Conservation (phyloP, 192 early-diverging fungal genomes). For the Ramicandelaber brevisporus region DNA sequence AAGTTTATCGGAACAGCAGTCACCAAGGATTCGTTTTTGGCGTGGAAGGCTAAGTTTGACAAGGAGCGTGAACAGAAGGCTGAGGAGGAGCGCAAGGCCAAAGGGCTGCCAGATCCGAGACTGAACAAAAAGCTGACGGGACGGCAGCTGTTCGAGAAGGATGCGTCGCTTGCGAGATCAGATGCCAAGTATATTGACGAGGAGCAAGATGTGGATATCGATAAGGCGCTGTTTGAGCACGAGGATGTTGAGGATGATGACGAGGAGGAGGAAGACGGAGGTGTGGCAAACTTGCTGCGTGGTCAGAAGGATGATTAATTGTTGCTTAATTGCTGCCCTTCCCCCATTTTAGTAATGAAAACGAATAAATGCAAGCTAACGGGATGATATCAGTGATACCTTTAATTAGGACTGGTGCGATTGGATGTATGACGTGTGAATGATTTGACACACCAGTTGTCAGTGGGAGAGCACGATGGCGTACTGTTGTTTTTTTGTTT, state of each 20-base stretch:
- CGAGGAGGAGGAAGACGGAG: slow-evolving; percentile 32
- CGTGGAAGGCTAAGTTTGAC: slow-evolving; percentile 62
- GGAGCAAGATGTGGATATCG: slow-evolving; percentile 68
- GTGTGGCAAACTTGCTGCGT: slow-evolving; percentile 11
- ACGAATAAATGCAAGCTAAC: too few relatives aligned
- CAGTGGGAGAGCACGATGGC: too few relatives aligned
- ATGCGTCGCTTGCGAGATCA: slow-evolving; percentile 55
- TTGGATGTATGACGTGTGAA: too few relatives aligned
- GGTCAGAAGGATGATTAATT: too few relatives aligned
- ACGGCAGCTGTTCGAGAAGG: slow-evolving; percentile 76
- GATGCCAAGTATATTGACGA: slow-evolving; percentile 63
- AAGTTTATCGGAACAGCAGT: slow-evolving; percentile 65
- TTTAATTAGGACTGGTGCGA: too few relatives aligned
- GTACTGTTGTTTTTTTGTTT: too few relatives aligned
- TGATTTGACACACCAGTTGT: too few relatives aligned
- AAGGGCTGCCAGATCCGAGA: slow-evolving; percentile 16
- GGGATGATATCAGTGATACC: too few relatives aligned
- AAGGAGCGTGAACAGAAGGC: slow-evolving; percentile 31
- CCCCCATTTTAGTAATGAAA: too few relatives aligned
- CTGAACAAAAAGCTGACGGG: slow-evolving; percentile 31
- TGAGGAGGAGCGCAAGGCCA: slow-evolving; percentile 12
- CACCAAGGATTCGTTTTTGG: slow-evolving; percentile 43
- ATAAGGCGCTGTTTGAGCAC: slow-evolving; percentile 43
- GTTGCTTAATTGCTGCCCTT: too few relatives aligned
- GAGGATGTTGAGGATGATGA: slow-evolving; percentile 28